A percentile compares a stretch with the other conserved stretches of the same genome.
Evolutionary conservation across 225 moss, liverwort and hornwort species (phyloP).

Genomic region (Thuidium tamariscinum): DNA sequence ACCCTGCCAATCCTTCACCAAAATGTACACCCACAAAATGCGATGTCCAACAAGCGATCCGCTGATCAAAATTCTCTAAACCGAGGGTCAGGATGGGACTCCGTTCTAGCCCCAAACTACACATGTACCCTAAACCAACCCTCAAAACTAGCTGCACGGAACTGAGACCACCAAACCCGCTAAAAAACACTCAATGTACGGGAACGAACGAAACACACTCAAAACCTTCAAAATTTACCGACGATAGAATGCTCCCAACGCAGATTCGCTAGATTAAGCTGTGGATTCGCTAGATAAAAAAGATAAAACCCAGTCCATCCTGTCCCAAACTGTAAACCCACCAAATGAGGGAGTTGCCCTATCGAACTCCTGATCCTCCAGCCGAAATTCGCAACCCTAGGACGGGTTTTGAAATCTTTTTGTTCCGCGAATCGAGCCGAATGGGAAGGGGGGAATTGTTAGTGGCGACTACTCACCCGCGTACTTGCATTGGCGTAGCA

Average conservation of each 20-base stretch:
- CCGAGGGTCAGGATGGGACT: background rate
- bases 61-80: background rate
- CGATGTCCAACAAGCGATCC: background rate
- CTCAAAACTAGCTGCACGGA: background rate
- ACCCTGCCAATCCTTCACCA: background rate
- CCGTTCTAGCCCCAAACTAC: background rate
- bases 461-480: slow-evolving; percentile 31
- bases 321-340: background rate
- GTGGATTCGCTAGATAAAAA: background rate
- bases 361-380: background rate
- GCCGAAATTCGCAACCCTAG: background rate
- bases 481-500: slow-evolving; percentile 86
- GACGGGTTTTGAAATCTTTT: background rate
- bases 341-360: background rate
- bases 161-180: background rate
- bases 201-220: background rate
- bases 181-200: background rate
- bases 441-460: background rate
- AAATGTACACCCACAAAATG: background rate
- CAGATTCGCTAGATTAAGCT: background rate
- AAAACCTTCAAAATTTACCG: background rate
- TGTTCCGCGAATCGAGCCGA: background rate
- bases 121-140: background rate
- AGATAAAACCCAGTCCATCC: background rate
- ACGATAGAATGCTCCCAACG: background rate